Evolutionary conservation across 768 basidiomycete species (phyloP), one percentile per base, ranked within the genome.

Genomic region (Kwoniella shandongensis): DNA sequence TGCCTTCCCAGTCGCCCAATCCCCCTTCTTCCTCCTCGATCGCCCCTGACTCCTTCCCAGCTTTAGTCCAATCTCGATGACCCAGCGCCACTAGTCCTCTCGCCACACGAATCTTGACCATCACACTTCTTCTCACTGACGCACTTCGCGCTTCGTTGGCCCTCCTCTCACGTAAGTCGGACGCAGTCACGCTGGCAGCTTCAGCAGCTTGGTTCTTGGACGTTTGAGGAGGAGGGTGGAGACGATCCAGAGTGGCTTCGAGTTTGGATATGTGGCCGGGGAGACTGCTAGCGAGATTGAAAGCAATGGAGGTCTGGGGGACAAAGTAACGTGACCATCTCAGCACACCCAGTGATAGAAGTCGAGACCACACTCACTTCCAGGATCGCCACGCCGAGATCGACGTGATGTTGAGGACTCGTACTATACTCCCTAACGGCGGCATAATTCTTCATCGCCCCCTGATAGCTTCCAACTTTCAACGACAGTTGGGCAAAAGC

Each of bases 191-290:
- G 26, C 63, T 72, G 0, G 74, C 68, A 5, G 73, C 52, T 26
- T 66, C 62, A 46, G 67, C 62, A 10, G 48, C 45, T 42, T 36
- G 51, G 4, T 56, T 44, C n/a, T 4, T 54, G 45, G 1, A 51
- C 42, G 22, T 57, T 56, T 10, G 57, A 30, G 20, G 36, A 4
- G 62, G 51, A 17, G 69, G 66, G 20, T 66, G 62, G 5, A 63
- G 47, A 84, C 83, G 38, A 44, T 94, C 91, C 23, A 96, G 80
- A 0, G 90, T 88, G 0, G 89, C 86, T 59, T 96, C 92, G n/a
- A 91, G 91, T 77, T 96, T 96, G 83, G 87, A 90, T 26, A 96
- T 85, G 72, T 96, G 93, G n/a, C 88, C 91, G 7, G 87, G 82
- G 32, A 96, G 59, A n/a, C 47, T 51, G 10, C 23, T 20, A 41